Evolutionary conservation across 169 alveolate species (phyloP).

Genomic region (Plasmodium chabaudi): DNA sequence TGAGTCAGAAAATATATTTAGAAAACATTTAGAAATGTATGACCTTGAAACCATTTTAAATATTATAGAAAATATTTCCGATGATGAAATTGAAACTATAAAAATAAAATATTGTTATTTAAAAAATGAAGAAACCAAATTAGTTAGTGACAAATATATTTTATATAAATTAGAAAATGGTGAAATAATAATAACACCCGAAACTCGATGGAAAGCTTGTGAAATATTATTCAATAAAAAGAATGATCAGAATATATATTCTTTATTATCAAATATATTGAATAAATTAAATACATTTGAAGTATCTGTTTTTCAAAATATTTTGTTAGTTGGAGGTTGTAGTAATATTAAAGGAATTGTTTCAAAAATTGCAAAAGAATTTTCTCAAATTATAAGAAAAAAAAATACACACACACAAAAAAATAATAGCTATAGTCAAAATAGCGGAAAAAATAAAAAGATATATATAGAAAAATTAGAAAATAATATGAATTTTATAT

Average conservation of each 20-base stretch:
- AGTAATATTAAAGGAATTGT: constrained; percentile 71
- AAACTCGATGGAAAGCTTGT: constrained; percentile 76
- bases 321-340: constrained; percentile 67
- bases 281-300: constrained; percentile 36
- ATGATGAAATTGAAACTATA: constrained; percentile 63
- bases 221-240: constrained; percentile 60
- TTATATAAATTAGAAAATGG: constrained; percentile 40
- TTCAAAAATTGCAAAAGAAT: constrained; percentile 36
- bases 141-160: constrained; percentile 24
- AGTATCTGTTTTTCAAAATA: constrained; percentile 41
- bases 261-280: constrained; percentile 39
- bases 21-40: constrained; percentile 20
- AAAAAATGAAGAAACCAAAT: constrained; percentile 35
- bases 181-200: constrained; percentile 40
- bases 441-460: constrained; percentile 5
- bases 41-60: constrained; percentile 40
- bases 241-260: constrained; percentile 59
- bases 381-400: constrained; percentile 28
- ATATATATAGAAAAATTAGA: constrained; percentile 20
- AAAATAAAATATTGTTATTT: constrained; percentile 66
- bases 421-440: too few relatives aligned
- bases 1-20: background rate
- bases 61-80: constrained; percentile 42
- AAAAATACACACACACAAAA: background rate
- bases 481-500: constrained; percentile 49